Evolutionary conservation across 2,329 filamentous ascomycete species (phyloP).

Genomic region (Lasiodiplodia sp.): DNA sequence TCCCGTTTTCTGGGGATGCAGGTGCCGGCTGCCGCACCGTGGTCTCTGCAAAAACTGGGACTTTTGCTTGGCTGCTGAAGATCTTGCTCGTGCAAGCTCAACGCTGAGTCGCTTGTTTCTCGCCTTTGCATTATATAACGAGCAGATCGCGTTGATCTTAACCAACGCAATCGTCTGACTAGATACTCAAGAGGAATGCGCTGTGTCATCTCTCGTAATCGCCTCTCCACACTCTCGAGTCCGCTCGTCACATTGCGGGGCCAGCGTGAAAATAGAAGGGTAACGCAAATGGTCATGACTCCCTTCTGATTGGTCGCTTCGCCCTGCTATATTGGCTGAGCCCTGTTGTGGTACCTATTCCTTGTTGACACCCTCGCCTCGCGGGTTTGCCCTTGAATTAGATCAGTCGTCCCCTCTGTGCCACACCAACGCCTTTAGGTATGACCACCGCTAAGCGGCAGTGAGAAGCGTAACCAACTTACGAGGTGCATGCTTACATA

Average conservation of each 20-base stretch:
- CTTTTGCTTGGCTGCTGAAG: slow-evolving; percentile 14
- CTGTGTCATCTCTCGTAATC: not conserved
- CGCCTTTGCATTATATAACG: not conserved
- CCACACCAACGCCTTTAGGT: too few species aligned
- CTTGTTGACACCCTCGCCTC: not conserved
- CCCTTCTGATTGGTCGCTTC: not conserved
- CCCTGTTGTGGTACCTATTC: not conserved
- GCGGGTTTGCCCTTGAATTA: not conserved
- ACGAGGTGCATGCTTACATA: not conserved
- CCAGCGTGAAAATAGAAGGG: not conserved
- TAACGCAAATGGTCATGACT: not conserved
- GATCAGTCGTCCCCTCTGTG: too few species aligned
- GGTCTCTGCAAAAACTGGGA: slow-evolving; percentile 17
- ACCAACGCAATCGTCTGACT: not conserved
- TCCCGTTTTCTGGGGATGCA: slow-evolving; percentile 22
- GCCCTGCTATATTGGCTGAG: not conserved
- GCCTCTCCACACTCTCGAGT: not conserved
- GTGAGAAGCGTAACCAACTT: not conserved
- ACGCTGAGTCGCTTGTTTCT: slow-evolving; percentile 15
- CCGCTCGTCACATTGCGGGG: not conserved
- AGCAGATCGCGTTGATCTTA: slow-evolving; percentile 17
- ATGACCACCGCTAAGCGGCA: too few species aligned
- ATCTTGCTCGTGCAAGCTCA: slow-evolving; percentile 8
- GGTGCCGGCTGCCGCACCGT: slow-evolving; percentile 13
- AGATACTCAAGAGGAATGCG: not conserved